phyloP scores from a whole-genome alignment of 1,284 basidiomycete genomes.

The Rhodotorula sp. region DNA sequence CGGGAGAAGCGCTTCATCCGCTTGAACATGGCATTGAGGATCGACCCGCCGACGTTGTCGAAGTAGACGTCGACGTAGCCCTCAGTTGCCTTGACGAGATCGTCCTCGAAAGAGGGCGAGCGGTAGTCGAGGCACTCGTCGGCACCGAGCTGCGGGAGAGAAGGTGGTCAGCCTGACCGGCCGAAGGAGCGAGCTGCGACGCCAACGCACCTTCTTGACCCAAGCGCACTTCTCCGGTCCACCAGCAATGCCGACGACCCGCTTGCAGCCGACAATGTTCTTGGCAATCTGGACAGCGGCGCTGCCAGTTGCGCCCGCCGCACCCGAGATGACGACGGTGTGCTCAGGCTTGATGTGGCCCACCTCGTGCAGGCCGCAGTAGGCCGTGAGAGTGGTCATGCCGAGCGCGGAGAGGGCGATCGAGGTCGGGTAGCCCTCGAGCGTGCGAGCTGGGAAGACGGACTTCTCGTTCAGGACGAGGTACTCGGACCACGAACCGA shows the following conservation, averaged over 20 bases:
- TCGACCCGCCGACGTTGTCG: slow-evolving; percentile 11
- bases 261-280: slow-evolving; percentile 18
- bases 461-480: slow-evolving; percentile 1
- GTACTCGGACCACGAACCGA: slow-evolving; percentile 10
- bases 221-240: slow-evolving; percentile 44
- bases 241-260: slow-evolving; percentile 30
- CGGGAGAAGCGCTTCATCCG: slow-evolving; percentile 24
- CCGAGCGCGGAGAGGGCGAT: slow-evolving; percentile 26
- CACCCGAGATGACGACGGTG: slow-evolving; percentile 24
- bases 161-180: too few relatives aligned
- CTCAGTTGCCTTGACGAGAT: slow-evolving; percentile 52
- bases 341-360: slow-evolving; percentile 17
- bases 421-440: slow-evolving; percentile 12
- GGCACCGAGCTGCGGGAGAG: slow-evolving; percentile 50
- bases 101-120: slow-evolving; percentile 43
- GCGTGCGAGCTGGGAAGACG: slow-evolving; percentile 7
- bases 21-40: slow-evolving; percentile 19
- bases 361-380: slow-evolving; percentile 9
- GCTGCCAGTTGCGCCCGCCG: slow-evolving; percentile 23
- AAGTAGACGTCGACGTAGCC: slow-evolving; percentile 37
- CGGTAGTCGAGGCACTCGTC: slow-evolving; percentile 63
- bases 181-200: too few relatives aligned
- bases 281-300: slow-evolving; percentile 32
- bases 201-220: slow-evolving; percentile 44
- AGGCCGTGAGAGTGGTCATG: slow-evolving; percentile 21